Conservation (phyloP, 2,329 filamentous ascomycete genomes). For the Calonectria hongkongensis region DNA sequence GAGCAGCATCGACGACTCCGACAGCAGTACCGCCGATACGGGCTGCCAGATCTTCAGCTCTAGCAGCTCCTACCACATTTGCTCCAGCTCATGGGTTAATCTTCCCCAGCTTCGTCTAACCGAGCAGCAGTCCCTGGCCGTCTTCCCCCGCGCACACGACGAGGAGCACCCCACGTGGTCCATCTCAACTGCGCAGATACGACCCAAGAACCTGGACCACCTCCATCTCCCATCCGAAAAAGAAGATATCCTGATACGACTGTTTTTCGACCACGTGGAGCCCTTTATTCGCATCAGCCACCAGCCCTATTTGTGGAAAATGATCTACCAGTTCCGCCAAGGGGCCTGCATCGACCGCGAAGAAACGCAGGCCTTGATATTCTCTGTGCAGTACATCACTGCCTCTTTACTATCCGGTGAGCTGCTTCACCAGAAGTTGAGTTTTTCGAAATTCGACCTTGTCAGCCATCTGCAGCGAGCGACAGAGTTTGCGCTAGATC, state of each 20-base stretch:
- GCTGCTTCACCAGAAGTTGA: neutral
- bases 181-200: neutral
- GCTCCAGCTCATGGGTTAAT: slow-evolving; percentile 2
- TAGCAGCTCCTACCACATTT: slow-evolving; percentile 6
- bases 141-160: neutral
- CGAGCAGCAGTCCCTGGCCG: neutral
- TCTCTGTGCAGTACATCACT: neutral
- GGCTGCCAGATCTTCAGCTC: slow-evolving; percentile 9
- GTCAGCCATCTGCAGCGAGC: slow-evolving; percentile 3
- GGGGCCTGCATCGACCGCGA: neutral
- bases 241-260: neutral
- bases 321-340: slow-evolving; percentile 4
- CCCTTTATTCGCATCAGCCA: slow-evolving; percentile 18
- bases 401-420: neutral
- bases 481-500: slow-evolving; percentile 19
- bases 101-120: neutral
- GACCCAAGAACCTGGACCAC: neutral
- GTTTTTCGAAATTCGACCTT: neutral
- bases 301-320: slow-evolving; percentile 13
- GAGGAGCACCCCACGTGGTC: neutral
- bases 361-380: slow-evolving; percentile 2
- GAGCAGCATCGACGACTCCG: neutral
- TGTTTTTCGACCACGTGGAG: slow-evolving; percentile 10
- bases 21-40: neutral
- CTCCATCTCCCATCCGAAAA: neutral